Conservation (phyloP, 129 eudicot genomes). For the Helianthus tuberosus region DNA sequence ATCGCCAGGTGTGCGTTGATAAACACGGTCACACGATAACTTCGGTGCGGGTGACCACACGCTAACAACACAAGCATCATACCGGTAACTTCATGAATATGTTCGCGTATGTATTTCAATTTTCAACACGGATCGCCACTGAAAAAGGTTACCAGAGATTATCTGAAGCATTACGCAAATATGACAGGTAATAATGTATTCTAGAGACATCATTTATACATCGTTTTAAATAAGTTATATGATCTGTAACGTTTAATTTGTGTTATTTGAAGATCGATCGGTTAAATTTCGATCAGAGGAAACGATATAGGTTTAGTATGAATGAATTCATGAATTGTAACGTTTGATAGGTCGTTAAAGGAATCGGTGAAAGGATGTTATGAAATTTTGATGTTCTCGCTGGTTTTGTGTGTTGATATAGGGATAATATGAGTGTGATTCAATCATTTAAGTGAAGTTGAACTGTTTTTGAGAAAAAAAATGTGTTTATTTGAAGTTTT, state of each 20-base stretch:
- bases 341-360: not conserved
- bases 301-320: not conserved
- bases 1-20: not conserved
- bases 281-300: not conserved
- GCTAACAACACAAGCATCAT: not conserved
- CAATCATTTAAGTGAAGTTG: not conserved
- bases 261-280: slow-evolving; percentile 17
- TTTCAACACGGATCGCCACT: slow-evolving; percentile 7
- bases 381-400: not conserved
- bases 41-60: not conserved
- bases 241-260: slow-evolving; percentile 1
- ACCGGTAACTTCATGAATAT: slow-evolving; percentile 7
- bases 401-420: not conserved
- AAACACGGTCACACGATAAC: not conserved
- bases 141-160: not conserved
- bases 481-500: not conserved
- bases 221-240: not conserved
- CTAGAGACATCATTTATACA: not conserved
- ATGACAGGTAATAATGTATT: slow-evolving; percentile 34
- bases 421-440: slow-evolving; percentile 11
- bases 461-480: not conserved
- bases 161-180: not conserved
- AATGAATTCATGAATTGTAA: not conserved
- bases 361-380: not conserved
- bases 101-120: not conserved